Evolutionary conservation across 441 rosid genomes (phyloP).

Genomic region (Corymbia calophylla): DNA sequence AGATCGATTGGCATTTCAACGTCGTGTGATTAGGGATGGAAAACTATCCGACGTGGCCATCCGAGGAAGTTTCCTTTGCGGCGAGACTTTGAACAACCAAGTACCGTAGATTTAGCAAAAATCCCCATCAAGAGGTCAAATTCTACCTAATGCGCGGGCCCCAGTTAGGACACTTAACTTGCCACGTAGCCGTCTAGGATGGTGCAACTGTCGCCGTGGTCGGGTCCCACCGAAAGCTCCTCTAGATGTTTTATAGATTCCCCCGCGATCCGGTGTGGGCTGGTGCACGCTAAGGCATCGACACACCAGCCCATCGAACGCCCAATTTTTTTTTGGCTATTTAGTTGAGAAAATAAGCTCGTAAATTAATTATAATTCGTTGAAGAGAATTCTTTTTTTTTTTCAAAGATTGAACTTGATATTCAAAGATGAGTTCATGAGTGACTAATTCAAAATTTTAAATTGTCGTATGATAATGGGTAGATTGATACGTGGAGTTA

Average conservation of each 20-base stretch:
- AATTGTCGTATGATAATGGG: rapidly evolving
- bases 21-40: not conserved
- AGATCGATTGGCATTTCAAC: not conserved
- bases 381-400: not conserved
- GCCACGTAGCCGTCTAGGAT: not conserved
- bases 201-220: not conserved
- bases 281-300: not conserved
- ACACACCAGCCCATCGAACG: not conserved
- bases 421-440: not conserved
- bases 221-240: not conserved
- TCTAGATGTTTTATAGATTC: not conserved
- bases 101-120: not conserved
- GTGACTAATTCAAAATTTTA: not conserved
- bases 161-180: not conserved
- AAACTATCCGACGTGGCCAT: not conserved
- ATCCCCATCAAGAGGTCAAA: not conserved
- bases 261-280: not conserved
- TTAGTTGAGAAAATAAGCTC: not conserved
- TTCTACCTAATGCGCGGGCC: not conserved
- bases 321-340: not conserved
- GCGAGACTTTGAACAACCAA: not conserved
- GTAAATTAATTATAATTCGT: not conserved
- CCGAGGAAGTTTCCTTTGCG: not conserved
- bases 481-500: rapidly evolving
- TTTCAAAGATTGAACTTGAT: too few relatives aligned